Base-by-base conservation (phyloP, 306 rosid species). In the Astragalus membranaceus region DNA sequence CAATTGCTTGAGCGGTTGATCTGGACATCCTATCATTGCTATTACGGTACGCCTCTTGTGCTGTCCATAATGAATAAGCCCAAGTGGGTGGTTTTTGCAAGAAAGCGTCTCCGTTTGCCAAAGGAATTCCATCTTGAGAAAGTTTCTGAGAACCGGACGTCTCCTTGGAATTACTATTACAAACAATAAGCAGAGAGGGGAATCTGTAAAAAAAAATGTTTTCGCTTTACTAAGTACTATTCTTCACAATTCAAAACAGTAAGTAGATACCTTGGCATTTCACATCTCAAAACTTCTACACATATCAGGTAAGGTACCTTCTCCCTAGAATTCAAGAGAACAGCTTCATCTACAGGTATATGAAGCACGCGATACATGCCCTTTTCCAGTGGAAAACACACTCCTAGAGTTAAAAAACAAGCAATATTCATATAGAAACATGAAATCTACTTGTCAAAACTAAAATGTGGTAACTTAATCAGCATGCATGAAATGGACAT, bases 251-350 rank as follows among this genome's bases (percentile, higher is more conserved):
- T 7, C 30, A 11, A 59, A 65, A 26, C 41, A 69, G 59, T 62
- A 69, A 81, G 14, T 80, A 76, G 4, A 78, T 87, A 95, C 97
- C 92, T 86, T 41, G 95, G 89, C 78, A 76, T 87, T 82, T 95
- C 97, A 80, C 95, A 84, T 86, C 76, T 91, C 84, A 95, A 77
- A 77, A 91, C 93, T 83, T 95, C 99, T 16, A 91, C 84, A 51
- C 92, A 91, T 58, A 95, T 91, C 77, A 95, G 63, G 84, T 86
- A 95, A 63, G 99, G 99, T 50, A 95, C 99, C 81, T 95, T 95
- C 79, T 95, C 99, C 92, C 99, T 83, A 79, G 99, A 95, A 82
- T 95, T 95, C 82, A 95, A 81, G 80, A 95, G 97, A 79, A 95
- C 84, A 54, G 99, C 96, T 86, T 95, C 99, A 54, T 95, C 99